phyloP scores from a whole-genome alignment of 2,329 filamentous ascomycete species.

The Phyllosticta ampelicida region DNA sequence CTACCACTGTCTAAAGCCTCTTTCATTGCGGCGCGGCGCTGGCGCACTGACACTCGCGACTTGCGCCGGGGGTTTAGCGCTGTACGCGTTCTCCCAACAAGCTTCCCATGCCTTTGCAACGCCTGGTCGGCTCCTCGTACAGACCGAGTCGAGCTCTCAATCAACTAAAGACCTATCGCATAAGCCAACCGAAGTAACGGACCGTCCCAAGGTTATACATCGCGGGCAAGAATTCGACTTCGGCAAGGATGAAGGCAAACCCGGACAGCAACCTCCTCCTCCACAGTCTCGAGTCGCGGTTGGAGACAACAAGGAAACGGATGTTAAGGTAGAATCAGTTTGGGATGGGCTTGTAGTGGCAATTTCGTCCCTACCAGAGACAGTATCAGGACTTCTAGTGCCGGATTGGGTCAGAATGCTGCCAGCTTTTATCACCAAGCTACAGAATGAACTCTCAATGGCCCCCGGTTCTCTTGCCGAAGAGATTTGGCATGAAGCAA shows the following conservation, averaged over 20 bases:
- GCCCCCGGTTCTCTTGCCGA: slow-evolving; percentile 78
- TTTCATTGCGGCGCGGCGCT: background rate
- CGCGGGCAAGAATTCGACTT: background rate
- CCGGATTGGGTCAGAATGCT: slow-evolving; percentile 73
- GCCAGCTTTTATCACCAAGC: slow-evolving; percentile 66
- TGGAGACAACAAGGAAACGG: slow-evolving; percentile 17
- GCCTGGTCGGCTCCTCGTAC: background rate
- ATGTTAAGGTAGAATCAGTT: slow-evolving; percentile 15
- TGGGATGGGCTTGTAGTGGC: slow-evolving; percentile 25
- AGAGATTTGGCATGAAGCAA: slow-evolving; percentile 87
- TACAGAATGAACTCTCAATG: slow-evolving; percentile 81
- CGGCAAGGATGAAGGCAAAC: slow-evolving; percentile 8
- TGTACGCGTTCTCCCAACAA: background rate
- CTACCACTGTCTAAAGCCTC: background rate
- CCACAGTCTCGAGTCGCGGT: slow-evolving; percentile 22
- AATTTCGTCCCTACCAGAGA: slow-evolving; percentile 20
- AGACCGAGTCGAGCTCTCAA: background rate
- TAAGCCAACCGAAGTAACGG: background rate
- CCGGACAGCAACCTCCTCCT: slow-evolving; percentile 24
- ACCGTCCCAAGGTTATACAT: background rate
- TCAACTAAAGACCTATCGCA: background rate
- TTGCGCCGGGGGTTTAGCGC: background rate
- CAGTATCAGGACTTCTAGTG: slow-evolving; percentile 58
- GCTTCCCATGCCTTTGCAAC: background rate
- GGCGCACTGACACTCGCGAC: background rate